phyloP scores from a whole-genome alignment of 139 green algal species.

The Volvox reticuliferus region DNA sequence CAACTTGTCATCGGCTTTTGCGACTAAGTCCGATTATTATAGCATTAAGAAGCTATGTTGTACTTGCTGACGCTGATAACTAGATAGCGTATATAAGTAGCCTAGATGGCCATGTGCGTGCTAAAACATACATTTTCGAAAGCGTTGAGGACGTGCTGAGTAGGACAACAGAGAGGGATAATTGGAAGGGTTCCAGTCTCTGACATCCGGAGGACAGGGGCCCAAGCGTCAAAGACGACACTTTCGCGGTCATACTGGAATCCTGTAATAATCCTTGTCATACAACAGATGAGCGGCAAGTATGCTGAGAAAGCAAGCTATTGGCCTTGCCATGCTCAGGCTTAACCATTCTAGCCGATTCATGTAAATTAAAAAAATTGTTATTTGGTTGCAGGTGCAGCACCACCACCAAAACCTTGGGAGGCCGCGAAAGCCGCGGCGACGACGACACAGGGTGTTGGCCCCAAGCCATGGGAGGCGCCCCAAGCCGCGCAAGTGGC shows the following conservation, averaged over 20 bases:
- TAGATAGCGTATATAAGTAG: no score
- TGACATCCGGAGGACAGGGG: no score
- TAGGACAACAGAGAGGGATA: no score
- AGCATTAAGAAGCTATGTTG: no score
- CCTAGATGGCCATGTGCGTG: no score
- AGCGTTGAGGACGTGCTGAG: no score
- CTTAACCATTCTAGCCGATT: background rate
- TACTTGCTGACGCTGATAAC: no score
- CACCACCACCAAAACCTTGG: conserved; percentile 76
- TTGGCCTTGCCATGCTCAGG: background rate
- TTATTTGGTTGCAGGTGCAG: background rate
- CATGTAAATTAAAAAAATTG: background rate
- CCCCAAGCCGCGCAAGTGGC: background rate
- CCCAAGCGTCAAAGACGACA: background rate
- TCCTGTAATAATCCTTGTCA: background rate
- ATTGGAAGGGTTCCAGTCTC: no score
- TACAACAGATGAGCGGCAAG: conserved; percentile 20
- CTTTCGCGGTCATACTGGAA: background rate
- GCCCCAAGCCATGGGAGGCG: conserved; percentile 73
- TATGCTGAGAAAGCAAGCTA: conserved; percentile 15
- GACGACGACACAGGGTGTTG: conserved; percentile 27
- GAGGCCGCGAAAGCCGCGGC: conserved; percentile 51
- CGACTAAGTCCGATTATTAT: no score
- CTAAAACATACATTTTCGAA: no score
- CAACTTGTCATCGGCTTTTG: no score